Base-by-base conservation (phyloP, 1,139 yeast genomes). In the Barnettozyma hawaiiensis region DNA sequence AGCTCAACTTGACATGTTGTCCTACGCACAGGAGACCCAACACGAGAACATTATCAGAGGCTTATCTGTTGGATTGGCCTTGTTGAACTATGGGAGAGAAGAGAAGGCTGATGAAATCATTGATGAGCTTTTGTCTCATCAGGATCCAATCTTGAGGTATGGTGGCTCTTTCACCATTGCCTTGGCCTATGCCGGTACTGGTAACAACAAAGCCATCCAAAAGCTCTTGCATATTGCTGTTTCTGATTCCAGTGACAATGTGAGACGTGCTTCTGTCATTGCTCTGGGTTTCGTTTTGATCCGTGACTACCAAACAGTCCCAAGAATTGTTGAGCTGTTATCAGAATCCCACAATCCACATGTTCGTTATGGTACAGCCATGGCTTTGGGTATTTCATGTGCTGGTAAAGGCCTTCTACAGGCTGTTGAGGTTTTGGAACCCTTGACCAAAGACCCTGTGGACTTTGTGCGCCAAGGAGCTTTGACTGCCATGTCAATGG, bases 401-500 rank as follows among this genome's bases (percentile, higher is more conserved):
- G 97, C 97, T 23, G 98, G 98, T 42, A 84, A 95, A 62, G 94
- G 90, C 5, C 69, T 85, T 45, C 79, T 84, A 43, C 81, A 92
- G 35, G 98, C 98, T 0, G 76, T 92, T 49, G 96, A 89, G 51
- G 89, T 94, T 19, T 73, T 92, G 53, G 96, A 87, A 65, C 96
- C 97, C 28, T 76, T 92, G 68, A 78, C 92, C 31, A 86, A 86
- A 59, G 99, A 92, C 65, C 81, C 96, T 2, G 95, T 89, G 39
- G 99, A 92, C 63, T 92, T 92, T 66, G 98, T 94, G 36, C 85
- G 97, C 62, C 98, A 92, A 67, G 97, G 97, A 54, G 97, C 98
- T 3, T 77, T 89, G 64, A 84, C 90, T 65, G 95, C 98, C 3
- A 71, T 87, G 49, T 77, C 98, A 7, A 85, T 92, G 96, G 78